Conservation (phyloP, 768 basidiomycete genomes). For the Phaeotremella skinneri region DNA sequence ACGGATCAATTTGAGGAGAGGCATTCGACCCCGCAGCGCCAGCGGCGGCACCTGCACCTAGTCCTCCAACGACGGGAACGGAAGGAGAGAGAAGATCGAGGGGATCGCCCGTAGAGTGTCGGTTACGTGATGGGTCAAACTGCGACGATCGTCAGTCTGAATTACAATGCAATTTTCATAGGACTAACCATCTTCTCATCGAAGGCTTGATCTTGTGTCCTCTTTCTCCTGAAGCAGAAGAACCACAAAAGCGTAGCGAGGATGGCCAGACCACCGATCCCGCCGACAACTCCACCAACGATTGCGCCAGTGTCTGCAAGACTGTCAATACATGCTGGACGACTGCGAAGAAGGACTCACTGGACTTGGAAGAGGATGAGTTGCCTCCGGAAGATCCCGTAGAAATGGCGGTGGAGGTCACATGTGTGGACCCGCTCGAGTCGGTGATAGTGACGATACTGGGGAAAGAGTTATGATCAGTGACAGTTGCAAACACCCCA, state of each 20-base stretch:
- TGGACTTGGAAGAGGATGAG: slow-evolving; percentile 12
- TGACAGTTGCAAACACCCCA: background rate
- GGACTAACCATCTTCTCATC: slow-evolving; percentile 46
- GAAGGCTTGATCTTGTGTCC: slow-evolving; percentile 36
- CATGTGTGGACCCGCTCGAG: slow-evolving; percentile 18
- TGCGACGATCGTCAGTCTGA: slow-evolving; percentile 5
- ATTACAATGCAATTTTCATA: background rate
- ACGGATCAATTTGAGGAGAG: slow-evolving; percentile 39
- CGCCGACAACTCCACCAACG: slow-evolving; percentile 50
- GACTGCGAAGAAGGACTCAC: background rate
- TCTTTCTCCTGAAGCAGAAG: slow-evolving; percentile 32
- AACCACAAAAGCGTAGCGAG: slow-evolving; percentile 39
- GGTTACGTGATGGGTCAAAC: slow-evolving; percentile 40
- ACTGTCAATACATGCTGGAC: background rate
- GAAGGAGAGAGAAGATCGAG: slow-evolving; percentile 43
- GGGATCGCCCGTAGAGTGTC: slow-evolving; percentile 43
- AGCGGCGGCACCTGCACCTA: slow-evolving; percentile 9
- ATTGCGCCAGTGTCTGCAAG: slow-evolving; percentile 39
- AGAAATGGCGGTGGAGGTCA: slow-evolving; percentile 16
- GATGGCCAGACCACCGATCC: slow-evolving; percentile 37
- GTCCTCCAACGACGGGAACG: slow-evolving; percentile 27
- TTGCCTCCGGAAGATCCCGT: slow-evolving; percentile 6
- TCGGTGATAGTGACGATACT: slow-evolving; percentile 23
- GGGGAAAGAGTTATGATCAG: background rate
- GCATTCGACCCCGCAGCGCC: slow-evolving; percentile 6